Base-by-base conservation (phyloP, 257 asterid species). In the Avicennia marina region DNA sequence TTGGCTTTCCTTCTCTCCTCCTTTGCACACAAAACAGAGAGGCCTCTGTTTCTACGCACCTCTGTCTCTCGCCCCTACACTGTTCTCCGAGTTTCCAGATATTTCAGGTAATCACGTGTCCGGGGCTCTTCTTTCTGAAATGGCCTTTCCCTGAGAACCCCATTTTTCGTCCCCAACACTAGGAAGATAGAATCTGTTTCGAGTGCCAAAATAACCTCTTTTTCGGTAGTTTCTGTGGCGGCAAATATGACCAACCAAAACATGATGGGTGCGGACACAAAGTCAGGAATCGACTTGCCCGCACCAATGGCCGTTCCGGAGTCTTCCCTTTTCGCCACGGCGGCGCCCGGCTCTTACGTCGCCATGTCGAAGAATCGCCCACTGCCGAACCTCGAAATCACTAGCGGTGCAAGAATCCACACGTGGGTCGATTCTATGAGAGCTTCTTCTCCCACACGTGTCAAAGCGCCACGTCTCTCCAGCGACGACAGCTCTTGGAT, bases 401-500 rank as follows among this genome's bases (percentile, higher is more conserved):
- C 72, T 43, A 31, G 69, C 33, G 75, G 75, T 36, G 72, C 77
- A 0, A 80, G 84, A 65, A 76, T 83, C 67, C 85, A 85, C 69
- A 49, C 94, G 0, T 87, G 94, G 96, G 90, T 87, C 0, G 98
- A 90, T 8, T 77, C 94, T n/a, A 87, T 90, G 96, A 87, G 83
- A 64, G 93, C 95, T 68, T 90, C 94, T 1, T 90, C 98, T 10
- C 98, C 98, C 13, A 87, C 98, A 2, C 94, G 79, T 39, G 44
- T 75, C 62, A 79, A 83, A 15, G 7, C 8, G 26, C 69, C 85
- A 1, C 9, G 75, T 41, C 76, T 69, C 54, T 57, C 90, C 26
- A 77, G 71, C 31, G 89, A 77, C 60, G 80, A 66, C 11, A 40
- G 26, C 62, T 72, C 96, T 11, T 84, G 89, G 89, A 82, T 61